Evolutionary conservation across 805 yeast species (phyloP).

Genomic region (Pichia membranifaciens): DNA sequence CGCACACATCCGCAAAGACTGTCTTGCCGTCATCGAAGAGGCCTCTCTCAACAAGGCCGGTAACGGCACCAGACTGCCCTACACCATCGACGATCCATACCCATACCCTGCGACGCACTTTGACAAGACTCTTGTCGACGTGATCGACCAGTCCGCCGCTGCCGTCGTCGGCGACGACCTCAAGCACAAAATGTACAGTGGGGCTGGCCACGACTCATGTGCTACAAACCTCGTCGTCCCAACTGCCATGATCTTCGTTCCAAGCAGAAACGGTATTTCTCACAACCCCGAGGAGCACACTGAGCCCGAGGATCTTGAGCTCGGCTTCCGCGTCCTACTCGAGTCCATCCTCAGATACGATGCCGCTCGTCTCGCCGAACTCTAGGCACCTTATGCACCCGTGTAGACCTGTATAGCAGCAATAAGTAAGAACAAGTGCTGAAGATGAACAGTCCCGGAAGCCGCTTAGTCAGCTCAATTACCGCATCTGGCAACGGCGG

Average conservation of each 20-base stretch:
- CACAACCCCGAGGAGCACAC: conserved; percentile 66
- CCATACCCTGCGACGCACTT: conserved; percentile 47
- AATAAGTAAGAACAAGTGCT: no score
- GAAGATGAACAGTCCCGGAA: no score
- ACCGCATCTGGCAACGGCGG: no score
- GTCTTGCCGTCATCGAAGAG: conserved; percentile 28
- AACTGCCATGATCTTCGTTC: conserved; percentile 70
- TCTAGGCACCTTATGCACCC: no score
- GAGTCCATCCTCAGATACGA: conserved; percentile 37
- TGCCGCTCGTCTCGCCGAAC: conserved; percentile 12
- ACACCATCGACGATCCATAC: conserved; percentile 37
- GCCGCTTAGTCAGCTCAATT: no score
- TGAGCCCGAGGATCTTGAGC: conserved; percentile 56
- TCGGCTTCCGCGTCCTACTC: conserved; percentile 52
- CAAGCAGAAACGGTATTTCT: conserved; percentile 59
- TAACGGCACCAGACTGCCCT: conserved; percentile 36
- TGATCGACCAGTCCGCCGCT: conserved; percentile 48
- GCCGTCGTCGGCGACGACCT: conserved; percentile 42
- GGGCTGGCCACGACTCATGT: conserved; percentile 75
- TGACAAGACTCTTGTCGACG: conserved; percentile 42
- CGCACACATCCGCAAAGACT: conserved; percentile 32
- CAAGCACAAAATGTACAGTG: conserved; percentile 47
- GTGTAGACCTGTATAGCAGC: no score
- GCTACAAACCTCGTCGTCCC: conserved; percentile 51
- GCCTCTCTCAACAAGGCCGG: conserved; percentile 25